Base-by-base conservation (phyloP, 2,329 filamentous ascomycete genomes). In the Xylariaceae sp. region DNA sequence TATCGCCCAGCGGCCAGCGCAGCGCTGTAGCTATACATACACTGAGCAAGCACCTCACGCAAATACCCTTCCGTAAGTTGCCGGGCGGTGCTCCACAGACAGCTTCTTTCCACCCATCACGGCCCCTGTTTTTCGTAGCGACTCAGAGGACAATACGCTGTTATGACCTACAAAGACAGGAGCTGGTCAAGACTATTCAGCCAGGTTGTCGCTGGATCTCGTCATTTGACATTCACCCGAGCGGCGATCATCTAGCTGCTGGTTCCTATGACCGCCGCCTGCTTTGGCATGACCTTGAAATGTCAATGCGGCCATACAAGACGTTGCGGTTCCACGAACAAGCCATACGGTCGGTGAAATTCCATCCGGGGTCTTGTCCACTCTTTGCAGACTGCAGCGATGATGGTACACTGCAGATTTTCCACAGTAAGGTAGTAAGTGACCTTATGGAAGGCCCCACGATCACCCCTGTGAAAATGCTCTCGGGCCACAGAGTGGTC, bases 361-460 rank as follows among this genome's bases (percentile, higher is more conserved):
- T 89, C 74, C 95, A 99, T 74, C 57, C 53, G 10, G 86, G 86
- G 53, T 85, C 86, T 55, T 81, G 82, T 7, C 83, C 94, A 15
- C 80, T 99, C 29, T 97, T 99, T 67, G 94, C 92, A 0, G 93
- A 97, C 70, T 92, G 91, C 16, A 94, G 89, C 71, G 95, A 99
- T 70, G 94, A 99, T 71, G 94, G 94, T 23, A 91, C 88, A 16
- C 76, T 97, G 61, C 94, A 99, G 72, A 89, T 99, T 48, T 97
- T 97, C 84, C 93, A 97, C 71, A 93, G 92, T 51, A 96, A 93
- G 74, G 93, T 97, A 23, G 92, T 95, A 24, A 91, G 87, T 57
- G 94, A 99, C 71, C 79, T 96, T 70, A 91, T 99, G 84, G 92
- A 96, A 77, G 96, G 96, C 68, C 92, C 94, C 6, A 95, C 88